Evolutionary conservation across 352 stramenopile species (phyloP).

Genomic region (Phytopythium litorale): DNA sequence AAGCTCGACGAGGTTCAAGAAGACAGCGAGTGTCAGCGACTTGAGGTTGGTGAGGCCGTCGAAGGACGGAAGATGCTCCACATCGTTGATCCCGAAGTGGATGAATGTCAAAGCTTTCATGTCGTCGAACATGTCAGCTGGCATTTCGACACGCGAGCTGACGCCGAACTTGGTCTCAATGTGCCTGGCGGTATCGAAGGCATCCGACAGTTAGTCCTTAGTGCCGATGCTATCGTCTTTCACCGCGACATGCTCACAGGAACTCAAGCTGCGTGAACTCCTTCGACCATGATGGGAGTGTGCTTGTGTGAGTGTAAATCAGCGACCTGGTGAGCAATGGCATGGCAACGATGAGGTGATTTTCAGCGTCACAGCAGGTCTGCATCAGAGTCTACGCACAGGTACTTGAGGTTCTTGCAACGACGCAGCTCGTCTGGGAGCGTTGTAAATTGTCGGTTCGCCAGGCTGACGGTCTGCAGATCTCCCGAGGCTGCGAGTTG

Average conservation of each 20-base stretch:
- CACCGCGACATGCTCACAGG: slow-evolving; percentile 13
- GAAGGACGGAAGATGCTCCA: slow-evolving; percentile 24
- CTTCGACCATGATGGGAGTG: slow-evolving; percentile 16
- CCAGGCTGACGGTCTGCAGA: slow-evolving; percentile 21
- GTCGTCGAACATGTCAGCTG: slow-evolving; percentile 8
- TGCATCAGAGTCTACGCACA: slow-evolving; percentile 14
- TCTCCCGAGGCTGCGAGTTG: slow-evolving; percentile 14
- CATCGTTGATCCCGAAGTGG: not conserved
- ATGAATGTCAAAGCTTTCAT: not conserved
- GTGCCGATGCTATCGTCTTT: too few relatives aligned
- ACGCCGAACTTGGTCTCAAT: not conserved
- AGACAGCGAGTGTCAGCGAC: slow-evolving; percentile 18
- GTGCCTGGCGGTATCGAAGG: not conserved
- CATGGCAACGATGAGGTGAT: not conserved
- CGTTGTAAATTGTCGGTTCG: slow-evolving; percentile 17
- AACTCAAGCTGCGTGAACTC: slow-evolving; percentile 23
- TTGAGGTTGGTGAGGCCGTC: slow-evolving; percentile 28
- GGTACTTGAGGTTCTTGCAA: slow-evolving; percentile 18
- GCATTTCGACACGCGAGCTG: not conserved
- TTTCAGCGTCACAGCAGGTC: slow-evolving; percentile 10
- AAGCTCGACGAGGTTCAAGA: slow-evolving; percentile 12
- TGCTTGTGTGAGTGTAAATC: slow-evolving; percentile 14
- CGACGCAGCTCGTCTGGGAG: slow-evolving; percentile 19
- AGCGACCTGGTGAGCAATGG: not conserved
- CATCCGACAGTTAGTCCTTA: too few relatives aligned